Percentiles rank a stretch among this genome's conserved stretches.
These are phyloP conservation scores for Solanum tacnaense DNA, from an alignment of 257 asterid genomes.

Conservation along the genomic window DNA sequence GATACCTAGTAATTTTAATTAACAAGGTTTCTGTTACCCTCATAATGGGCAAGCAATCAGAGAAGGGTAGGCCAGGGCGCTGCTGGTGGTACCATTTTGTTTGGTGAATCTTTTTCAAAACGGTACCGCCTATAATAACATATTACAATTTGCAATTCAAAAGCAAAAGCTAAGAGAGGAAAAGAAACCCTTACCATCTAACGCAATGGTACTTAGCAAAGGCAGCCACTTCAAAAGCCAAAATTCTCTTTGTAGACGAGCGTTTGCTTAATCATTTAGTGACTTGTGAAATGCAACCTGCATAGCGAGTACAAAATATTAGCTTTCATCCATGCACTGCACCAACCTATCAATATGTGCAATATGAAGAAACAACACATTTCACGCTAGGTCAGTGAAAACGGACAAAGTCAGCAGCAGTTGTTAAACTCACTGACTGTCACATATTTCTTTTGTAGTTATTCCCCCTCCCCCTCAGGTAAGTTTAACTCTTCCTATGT, in stretches of 20 bases:
- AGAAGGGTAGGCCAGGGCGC: not conserved
- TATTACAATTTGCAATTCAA: not conserved
- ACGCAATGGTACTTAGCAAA: not conserved
- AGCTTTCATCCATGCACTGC: not conserved
- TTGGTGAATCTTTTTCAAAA: not conserved
- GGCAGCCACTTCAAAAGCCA: not conserved
- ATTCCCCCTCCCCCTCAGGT: too few species aligned
- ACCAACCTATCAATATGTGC: not conserved
- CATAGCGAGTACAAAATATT: not conserved
- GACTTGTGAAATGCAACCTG: constrained; percentile 93
- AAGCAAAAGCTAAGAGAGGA: not conserved
- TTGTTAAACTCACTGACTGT: not conserved
- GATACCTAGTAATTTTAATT: not conserved
- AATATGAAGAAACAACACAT: not conserved
- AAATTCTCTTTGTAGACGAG: not conserved
- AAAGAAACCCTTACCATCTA: not conserved
- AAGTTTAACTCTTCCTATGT: not conserved
- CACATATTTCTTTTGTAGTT: not conserved
- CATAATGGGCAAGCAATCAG: not conserved
- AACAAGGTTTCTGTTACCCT: not conserved
- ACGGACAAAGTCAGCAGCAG: not conserved
- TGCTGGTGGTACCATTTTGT: not conserved
- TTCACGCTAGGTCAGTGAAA: not conserved
- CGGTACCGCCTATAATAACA: not conserved
- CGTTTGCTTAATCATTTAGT: constrained; percentile 14